Evolutionary conservation across 352 stramenopile species (phyloP).

Genomic region (Globisporangium solare): DNA sequence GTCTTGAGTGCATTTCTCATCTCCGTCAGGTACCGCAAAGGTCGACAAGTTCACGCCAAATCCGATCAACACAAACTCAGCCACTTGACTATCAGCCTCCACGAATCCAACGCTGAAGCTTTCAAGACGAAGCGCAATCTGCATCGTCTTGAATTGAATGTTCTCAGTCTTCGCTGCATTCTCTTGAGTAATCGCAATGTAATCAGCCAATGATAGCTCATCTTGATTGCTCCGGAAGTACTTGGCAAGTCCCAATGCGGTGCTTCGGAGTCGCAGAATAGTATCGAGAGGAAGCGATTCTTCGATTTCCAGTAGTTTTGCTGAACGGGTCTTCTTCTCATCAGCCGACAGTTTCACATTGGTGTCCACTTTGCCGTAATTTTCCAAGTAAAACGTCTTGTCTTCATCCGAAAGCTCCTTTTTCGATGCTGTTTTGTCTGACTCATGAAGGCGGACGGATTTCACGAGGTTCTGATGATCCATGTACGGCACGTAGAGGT

Average conservation of each 20-base stretch:
- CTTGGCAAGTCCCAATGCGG: slow-evolving; percentile 28
- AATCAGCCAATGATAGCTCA: slow-evolving; percentile 38
- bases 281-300: slow-evolving; percentile 37
- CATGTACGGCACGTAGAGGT: slow-evolving; percentile 52
- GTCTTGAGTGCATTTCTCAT: slow-evolving; percentile 44
- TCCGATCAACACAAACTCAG: slow-evolving; percentile 41
- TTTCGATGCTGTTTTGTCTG: slow-evolving; percentile 33
- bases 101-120: slow-evolving; percentile 51
- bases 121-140: slow-evolving; percentile 43
- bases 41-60: slow-evolving; percentile 44
- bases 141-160: slow-evolving; percentile 52
- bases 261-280: slow-evolving; percentile 44
- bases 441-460: slow-evolving; percentile 38
- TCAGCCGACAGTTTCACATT: slow-evolving; percentile 35
- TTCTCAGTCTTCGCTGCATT: slow-evolving; percentile 35
- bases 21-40: slow-evolving; percentile 35
- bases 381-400: slow-evolving; percentile 41
- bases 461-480: slow-evolving; percentile 50
- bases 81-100: slow-evolving; percentile 35
- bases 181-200: slow-evolving; percentile 33
- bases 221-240: slow-evolving; percentile 37
- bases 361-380: slow-evolving; percentile 40
- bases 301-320: slow-evolving; percentile 39
- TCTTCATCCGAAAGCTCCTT: slow-evolving; percentile 40
- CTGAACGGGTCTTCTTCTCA: slow-evolving; percentile 34